A percentile compares a stretch with the other conserved stretches of the same genome.
Evolutionary conservation across 495 filamentous ascomycete species (phyloP).

Genomic region (Tuber brumale): DNA sequence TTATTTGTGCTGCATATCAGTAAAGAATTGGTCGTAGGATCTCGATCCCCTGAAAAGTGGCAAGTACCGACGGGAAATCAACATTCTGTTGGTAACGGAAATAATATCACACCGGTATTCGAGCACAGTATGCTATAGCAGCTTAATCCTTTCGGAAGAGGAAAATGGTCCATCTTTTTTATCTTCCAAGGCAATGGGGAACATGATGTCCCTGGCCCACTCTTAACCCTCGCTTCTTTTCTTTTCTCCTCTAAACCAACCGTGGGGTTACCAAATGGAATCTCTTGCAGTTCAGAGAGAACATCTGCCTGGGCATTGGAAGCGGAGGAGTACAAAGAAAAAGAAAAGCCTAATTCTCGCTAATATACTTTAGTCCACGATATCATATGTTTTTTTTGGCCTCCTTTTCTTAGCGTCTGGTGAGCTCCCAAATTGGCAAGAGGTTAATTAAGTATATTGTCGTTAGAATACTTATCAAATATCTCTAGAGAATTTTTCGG

Average conservation of each 20-base stretch:
- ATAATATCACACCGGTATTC: too few species aligned
- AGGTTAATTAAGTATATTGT: background rate
- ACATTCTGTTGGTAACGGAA: background rate
- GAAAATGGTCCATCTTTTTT: background rate
- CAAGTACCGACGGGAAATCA: background rate
- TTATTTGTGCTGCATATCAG: background rate
- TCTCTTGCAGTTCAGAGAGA: background rate
- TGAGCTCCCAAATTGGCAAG: background rate
- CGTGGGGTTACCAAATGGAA: background rate
- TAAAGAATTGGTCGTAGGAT: background rate
- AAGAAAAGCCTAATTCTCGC: background rate
- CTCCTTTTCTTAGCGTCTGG: background rate
- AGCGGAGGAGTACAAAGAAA: background rate
- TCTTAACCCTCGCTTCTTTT: background rate
- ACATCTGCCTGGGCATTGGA: background rate
- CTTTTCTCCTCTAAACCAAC: background rate
- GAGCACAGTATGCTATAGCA: background rate
- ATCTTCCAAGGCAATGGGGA: background rate
- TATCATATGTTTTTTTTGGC: background rate
- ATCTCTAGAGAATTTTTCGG: background rate
- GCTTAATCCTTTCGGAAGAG: background rate
- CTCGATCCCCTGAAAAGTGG: background rate
- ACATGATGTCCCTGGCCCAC: background rate
- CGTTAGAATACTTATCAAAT: background rate
- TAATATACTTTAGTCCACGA: background rate